A percentile compares a stretch with the other conserved stretches of the same genome.
These are phyloP conservation scores for Aspergillus clavatus DNA, from an alignment of 2,329 filamentous ascomycete genomes.

Conservation along the genomic window DNA sequence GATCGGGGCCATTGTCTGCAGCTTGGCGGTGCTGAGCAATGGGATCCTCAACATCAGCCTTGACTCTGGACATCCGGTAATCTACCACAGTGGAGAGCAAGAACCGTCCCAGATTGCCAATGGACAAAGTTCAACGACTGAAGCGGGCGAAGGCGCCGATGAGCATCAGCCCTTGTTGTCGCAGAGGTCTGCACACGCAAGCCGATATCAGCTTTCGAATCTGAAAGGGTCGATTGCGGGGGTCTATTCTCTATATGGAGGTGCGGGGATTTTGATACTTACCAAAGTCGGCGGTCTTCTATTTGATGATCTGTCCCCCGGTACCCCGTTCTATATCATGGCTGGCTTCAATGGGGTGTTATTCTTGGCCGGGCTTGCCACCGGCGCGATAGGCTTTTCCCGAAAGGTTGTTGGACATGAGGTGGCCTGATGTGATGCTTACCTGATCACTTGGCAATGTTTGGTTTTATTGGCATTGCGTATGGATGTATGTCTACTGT, in stretches of 20 bases:
- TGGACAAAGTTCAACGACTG: conserved; percentile 1
- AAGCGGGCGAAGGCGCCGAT: conserved; percentile 10
- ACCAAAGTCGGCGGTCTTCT: conserved; percentile 86
- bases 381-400: conserved; percentile 18
- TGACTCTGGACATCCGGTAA: conserved; percentile 10
- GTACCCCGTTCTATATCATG: conserved; percentile 92
- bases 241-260: conserved; percentile 86
- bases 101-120: not conserved
- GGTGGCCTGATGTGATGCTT: not conserved
- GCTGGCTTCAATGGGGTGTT: conserved; percentile 76
- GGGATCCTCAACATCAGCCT: conserved; percentile 58
- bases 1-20: conserved; percentile 94
- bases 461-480: too few relatives aligned
- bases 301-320: conserved; percentile 70
- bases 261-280: conserved; percentile 80
- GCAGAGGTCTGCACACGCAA: conserved; percentile 15
- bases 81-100: not conserved
- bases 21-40: conserved; percentile 77
- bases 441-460: too few relatives aligned
- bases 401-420: not conserved
- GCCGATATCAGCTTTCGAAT: conserved; percentile 40
- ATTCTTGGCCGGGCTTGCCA: conserved; percentile 41
- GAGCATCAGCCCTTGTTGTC: conserved; percentile 33
- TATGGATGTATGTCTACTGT: too few relatives aligned
- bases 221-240: conserved; percentile 94